Conservation (phyloP, 257 asterid species). For the Haberlea rhodopensis region DNA sequence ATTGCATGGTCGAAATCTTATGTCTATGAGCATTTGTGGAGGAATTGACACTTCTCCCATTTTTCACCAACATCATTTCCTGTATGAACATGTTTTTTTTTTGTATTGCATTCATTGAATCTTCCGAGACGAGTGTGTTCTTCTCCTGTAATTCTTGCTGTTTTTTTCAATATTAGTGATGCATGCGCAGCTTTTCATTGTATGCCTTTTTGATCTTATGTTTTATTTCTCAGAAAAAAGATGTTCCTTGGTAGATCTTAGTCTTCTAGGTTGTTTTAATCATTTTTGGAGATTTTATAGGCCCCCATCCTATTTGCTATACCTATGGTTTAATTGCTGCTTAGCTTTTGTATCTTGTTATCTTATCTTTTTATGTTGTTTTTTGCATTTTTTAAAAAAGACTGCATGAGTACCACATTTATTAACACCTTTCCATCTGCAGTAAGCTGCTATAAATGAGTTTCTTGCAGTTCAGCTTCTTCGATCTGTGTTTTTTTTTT, state of each 20-base stretch:
- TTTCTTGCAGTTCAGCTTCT: too few species aligned
- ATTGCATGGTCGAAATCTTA: conserved; percentile 33
- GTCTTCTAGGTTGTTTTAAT: background rate
- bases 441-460: background rate
- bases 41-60: background rate
- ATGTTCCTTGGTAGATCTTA: background rate
- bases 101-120: background rate
- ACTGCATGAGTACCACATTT: background rate
- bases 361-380: too few species aligned
- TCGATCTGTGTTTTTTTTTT: too few species aligned
- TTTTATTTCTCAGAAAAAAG: background rate
- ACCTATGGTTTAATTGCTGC: background rate
- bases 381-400: background rate
- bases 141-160: background rate
- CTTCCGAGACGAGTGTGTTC: background rate
- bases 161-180: conserved; percentile 1
- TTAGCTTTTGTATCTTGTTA: background rate
- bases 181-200: conserved; percentile 18
- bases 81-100: background rate
- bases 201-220: background rate
- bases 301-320: background rate
- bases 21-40: conserved; percentile 12
- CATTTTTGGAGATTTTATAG: background rate
- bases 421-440: background rate
- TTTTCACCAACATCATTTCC: background rate